These are phyloP conservation scores for Sisymbrium irio DNA, from an alignment of 345 rosid genomes.

Conservation along the genomic window DNA sequence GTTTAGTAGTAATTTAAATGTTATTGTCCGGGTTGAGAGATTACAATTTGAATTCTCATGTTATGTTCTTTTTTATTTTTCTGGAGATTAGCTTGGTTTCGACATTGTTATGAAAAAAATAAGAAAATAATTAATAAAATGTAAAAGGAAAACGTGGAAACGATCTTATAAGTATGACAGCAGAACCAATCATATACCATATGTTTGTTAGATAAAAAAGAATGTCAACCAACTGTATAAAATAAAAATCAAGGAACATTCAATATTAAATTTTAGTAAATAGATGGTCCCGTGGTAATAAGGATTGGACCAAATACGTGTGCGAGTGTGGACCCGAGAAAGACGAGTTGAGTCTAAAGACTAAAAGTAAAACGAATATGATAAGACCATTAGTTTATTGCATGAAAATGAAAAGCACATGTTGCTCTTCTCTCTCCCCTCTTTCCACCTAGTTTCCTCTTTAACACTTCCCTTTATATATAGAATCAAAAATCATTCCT, in stretches of 20 bases:
- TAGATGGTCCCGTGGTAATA: background rate
- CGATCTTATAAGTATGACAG: background rate
- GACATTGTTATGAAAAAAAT: background rate
- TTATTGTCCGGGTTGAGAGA: background rate
- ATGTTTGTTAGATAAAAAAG: background rate
- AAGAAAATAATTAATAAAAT: background rate
- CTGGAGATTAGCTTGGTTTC: background rate
- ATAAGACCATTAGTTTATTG: constrained; percentile 32
- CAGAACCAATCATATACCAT: background rate
- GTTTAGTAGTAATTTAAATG: background rate
- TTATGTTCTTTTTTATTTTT: background rate
- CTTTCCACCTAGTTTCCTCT: constrained; percentile 47
- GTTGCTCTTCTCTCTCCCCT: constrained; percentile 23
- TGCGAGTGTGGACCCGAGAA: constrained; percentile 20
- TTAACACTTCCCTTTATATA: constrained; percentile 18
- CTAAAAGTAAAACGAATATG: background rate
- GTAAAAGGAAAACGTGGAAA: constrained; percentile 7
- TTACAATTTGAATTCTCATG: background rate
- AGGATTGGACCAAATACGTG: constrained; percentile 33
- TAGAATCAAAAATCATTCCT: constrained; percentile 9
- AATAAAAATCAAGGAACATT: background rate
- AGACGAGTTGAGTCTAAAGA: constrained; percentile 10
- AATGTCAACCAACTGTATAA: constrained; percentile 15
- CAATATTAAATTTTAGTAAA: background rate
- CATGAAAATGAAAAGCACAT: constrained; percentile 33